Evolutionary conservation across 2,329 filamentous ascomycete genomes (phyloP).

Genomic region (Macrophomina phaseolina): DNA sequence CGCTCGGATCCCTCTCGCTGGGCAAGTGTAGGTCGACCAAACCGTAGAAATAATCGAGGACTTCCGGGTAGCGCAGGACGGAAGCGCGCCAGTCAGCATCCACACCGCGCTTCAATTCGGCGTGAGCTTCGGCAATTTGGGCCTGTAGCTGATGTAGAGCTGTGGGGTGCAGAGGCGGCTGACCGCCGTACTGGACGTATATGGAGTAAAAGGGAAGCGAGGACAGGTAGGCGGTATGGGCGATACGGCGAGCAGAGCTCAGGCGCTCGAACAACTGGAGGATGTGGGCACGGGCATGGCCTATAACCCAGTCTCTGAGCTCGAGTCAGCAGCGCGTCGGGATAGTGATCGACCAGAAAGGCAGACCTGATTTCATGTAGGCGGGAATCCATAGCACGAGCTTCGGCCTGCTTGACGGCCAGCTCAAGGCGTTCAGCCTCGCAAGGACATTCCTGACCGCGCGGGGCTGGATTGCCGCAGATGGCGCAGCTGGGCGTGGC

Average conservation of each 20-base stretch:
- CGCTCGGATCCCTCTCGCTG: constrained; percentile 53
- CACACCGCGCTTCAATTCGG: constrained; percentile 72
- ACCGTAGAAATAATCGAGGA: constrained; percentile 81
- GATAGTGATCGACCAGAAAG: neutral
- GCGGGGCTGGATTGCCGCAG: constrained; percentile 43
- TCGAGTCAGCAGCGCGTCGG: neutral
- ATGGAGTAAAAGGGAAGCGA: constrained; percentile 54
- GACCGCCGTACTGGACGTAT: constrained; percentile 52
- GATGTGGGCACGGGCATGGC: constrained; percentile 52
- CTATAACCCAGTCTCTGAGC: constrained; percentile 54
- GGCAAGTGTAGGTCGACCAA: constrained; percentile 72
- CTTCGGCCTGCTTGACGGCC: constrained; percentile 47
- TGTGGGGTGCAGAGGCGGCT: constrained; percentile 50
- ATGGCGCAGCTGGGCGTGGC: constrained; percentile 48
- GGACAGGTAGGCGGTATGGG: constrained; percentile 50
- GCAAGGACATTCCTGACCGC: constrained; percentile 47
- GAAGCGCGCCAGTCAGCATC: constrained; percentile 80
- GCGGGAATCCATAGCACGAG: constrained; percentile 44
- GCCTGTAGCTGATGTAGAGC: constrained; percentile 49
- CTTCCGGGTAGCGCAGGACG: constrained; percentile 76
- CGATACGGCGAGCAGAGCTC: constrained; percentile 47
- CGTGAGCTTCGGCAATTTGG: constrained; percentile 68
- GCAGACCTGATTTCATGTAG: constrained; percentile 43
- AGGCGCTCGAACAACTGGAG: constrained; percentile 51
- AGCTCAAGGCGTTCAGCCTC: constrained; percentile 48